Evolutionary conservation across 164 flowering plant genomes (phyloP).

Genomic region (Vitis amurensis): DNA sequence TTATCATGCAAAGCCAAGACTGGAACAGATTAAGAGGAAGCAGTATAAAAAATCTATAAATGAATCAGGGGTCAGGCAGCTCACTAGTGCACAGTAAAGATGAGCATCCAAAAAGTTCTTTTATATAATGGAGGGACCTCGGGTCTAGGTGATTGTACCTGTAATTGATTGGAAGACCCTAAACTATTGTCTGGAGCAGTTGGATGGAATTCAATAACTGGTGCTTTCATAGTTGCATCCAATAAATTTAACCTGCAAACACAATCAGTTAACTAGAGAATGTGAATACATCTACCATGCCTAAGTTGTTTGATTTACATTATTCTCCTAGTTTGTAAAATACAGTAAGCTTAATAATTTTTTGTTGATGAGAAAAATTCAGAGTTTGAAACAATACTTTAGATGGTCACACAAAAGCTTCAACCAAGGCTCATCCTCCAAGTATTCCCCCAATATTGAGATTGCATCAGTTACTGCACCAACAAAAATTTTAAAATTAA

Average conservation of each 20-base stretch:
- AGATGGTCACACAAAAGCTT: slow-evolving; percentile 62
- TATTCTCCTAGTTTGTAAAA: not conserved
- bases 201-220: slow-evolving; percentile 18
- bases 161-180: slow-evolving; percentile 23
- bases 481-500: not conserved
- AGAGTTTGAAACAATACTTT: slow-evolving; percentile 34
- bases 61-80: too few relatives aligned
- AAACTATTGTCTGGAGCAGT: slow-evolving; percentile 24
- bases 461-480: slow-evolving; percentile 70
- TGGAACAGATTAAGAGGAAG: not conserved
- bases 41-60: too few relatives aligned
- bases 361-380: slow-evolving; percentile 9
- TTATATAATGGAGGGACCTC: too few relatives aligned
- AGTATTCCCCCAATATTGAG: slow-evolving; percentile 74
- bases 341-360: not conserved
- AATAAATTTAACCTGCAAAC: slow-evolving; percentile 50
- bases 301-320: not conserved
- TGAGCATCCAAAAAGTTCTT: not conserved
- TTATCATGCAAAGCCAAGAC: not conserved
- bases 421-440: slow-evolving; percentile 86
- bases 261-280: not conserved
- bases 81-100: not conserved
- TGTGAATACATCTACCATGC: not conserved
- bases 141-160: slow-evolving; percentile 29
- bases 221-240: slow-evolving; percentile 30